Conservation (phyloP, 1,284 basidiomycete species). For the Heterobasidion annosum region DNA sequence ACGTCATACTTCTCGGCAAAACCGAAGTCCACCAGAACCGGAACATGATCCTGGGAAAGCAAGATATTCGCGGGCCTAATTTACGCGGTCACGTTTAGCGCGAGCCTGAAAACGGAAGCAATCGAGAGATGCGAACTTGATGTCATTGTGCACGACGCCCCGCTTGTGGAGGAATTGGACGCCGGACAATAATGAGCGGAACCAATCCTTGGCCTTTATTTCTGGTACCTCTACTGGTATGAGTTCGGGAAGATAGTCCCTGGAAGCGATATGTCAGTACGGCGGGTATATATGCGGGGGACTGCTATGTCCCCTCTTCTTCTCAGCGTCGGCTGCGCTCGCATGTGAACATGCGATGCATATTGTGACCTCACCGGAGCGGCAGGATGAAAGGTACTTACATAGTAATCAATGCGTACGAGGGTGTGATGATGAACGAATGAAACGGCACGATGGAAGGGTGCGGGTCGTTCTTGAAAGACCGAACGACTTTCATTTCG, state of each 20-base stretch:
- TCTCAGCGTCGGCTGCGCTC: too few species aligned
- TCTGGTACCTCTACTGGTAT: constrained; percentile 82
- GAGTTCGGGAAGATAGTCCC: constrained; percentile 68
- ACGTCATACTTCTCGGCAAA: constrained; percentile 80
- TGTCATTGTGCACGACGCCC: constrained; percentile 90
- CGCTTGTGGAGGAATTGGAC: constrained; percentile 82
- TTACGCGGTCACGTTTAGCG: background rate
- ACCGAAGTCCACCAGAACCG: constrained; percentile 87
- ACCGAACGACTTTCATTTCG: constrained; percentile 88
- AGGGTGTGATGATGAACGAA: constrained; percentile 87
- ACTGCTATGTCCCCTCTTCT: too few species aligned
- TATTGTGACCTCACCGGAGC: background rate
- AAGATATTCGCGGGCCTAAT: constrained; percentile 82
- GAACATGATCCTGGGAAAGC: constrained; percentile 61
- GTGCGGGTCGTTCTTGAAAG: constrained; percentile 75
- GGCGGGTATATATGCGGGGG: too few species aligned
- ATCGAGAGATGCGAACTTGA: constrained; percentile 56
- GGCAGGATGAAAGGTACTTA: constrained; percentile 30
- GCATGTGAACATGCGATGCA: background rate
- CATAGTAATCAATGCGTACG: constrained; percentile 84
- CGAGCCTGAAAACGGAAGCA: background rate
- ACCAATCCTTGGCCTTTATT: constrained; percentile 71
- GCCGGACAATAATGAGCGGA: constrained; percentile 77
- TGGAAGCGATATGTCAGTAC: constrained; percentile 18
- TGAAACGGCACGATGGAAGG: constrained; percentile 88